Base-by-base conservation (phyloP, 148 eudicot species). In the Talinum fruticosum region DNA sequence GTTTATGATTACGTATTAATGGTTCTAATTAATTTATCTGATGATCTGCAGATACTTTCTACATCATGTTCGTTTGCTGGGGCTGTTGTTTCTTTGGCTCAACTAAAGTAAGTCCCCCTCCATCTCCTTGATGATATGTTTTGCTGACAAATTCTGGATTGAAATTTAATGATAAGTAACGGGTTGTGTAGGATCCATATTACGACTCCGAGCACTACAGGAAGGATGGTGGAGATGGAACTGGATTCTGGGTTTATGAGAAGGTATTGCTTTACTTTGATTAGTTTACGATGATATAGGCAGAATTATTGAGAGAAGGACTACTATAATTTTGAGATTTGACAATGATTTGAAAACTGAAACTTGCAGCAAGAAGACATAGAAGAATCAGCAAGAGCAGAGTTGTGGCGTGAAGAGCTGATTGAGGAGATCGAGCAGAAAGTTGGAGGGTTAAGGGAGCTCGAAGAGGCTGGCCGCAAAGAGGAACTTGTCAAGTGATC, bases 211-310 rank as follows among this genome's bases (percentile, higher is more conserved):
- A 91, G 73, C 66, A 59, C 3, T 91, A 91, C 72, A 86, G 92
- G 35, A 85, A 84, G 78, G 92, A 91, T 81, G 96, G 96, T 80
- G 96, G 96, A 82, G 96, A 91, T 76, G 96, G 96, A 38, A 86
- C 88, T 8, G 96, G 96, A 10, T 88, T 87, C 75, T 91, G 96
- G 96, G 82, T 91, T 38, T 91, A 91, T 73, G 85, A 87, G 61
- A 91, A 87, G 96, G 96, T 91, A 83, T 41, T 3, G 7, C 7
- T 36, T 36, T 36, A n/a, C n/a, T n/a, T n/a, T n/a, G n/a, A n/a
- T n/a, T n/a, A n/a, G n/a, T n/a, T n/a, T n/a, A n/a, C n/a, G n/a
- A n/a, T n/a, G n/a, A n/a, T n/a, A n/a, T n/a, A n/a, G n/a, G n/a
- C n/a, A n/a, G n/a, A n/a, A n/a, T n/a, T n/a, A n/a, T n/a, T n/a